phyloP scores from a whole-genome alignment of 805 yeast genomes.

The Zygosaccharomyces rouxii region DNA sequence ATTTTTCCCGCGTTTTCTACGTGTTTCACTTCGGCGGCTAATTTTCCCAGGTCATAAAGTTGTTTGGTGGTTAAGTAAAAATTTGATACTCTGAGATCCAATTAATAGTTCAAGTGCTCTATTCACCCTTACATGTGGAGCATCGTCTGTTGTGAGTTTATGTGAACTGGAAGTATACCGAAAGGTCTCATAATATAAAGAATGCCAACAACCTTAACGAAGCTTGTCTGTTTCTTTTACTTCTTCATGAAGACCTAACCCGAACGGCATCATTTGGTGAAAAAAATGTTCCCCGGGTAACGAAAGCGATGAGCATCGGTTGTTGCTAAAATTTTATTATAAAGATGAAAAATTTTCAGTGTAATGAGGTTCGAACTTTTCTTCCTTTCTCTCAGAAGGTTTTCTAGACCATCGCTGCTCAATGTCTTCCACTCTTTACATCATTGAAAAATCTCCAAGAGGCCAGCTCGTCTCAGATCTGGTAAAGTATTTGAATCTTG shows the following conservation, averaged over 20 bases:
- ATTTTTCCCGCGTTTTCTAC: no score
- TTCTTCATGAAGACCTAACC: background rate
- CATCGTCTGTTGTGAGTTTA: background rate
- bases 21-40: no score
- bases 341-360: background rate
- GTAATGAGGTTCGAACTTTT: background rate
- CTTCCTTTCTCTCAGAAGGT: background rate
- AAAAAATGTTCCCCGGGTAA: background rate
- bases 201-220: background rate
- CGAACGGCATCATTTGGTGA: background rate
- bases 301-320: background rate
- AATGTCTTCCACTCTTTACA: slow-evolving; percentile 45
- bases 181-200: background rate
- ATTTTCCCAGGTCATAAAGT: no score
- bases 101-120: no score
- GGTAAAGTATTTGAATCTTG: slow-evolving; percentile 56
- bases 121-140: background rate
- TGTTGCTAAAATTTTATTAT: background rate
- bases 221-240: background rate
- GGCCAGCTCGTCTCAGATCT: slow-evolving; percentile 39
- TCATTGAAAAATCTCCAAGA: slow-evolving; percentile 28
- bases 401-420: no score
- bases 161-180: background rate
- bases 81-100: no score
- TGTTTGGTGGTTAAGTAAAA: no score